Conservation (phyloP, 2,329 filamentous ascomycete genomes). For the Orbilia oligospora region DNA sequence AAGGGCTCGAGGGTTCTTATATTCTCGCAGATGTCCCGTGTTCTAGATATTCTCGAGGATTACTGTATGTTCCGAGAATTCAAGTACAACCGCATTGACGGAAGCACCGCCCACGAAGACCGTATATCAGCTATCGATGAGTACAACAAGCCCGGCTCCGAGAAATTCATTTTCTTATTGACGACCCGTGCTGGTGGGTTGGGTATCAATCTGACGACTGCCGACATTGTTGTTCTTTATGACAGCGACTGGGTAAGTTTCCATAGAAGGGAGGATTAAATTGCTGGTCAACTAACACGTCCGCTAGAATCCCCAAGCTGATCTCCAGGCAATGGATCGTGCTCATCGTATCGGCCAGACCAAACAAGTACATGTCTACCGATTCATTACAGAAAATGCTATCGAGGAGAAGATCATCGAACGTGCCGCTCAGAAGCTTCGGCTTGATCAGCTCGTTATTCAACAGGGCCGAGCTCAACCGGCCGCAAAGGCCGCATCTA, state of each 20-base stretch:
- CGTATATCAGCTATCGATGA: constrained; percentile 98
- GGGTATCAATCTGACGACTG: constrained; percentile 94
- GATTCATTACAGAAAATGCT: constrained; percentile 96
- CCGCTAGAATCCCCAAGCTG: constrained; percentile 79
- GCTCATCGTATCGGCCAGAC: constrained; percentile 98
- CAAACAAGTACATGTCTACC: constrained; percentile 96
- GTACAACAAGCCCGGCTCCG: constrained; percentile 95
- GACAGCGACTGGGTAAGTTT: constrained; percentile 85
- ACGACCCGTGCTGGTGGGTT: constrained; percentile 96
- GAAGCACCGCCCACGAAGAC: constrained; percentile 95
- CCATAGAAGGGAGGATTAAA: constrained; percentile 71
- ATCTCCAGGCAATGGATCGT: constrained; percentile 98
- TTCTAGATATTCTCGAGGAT: constrained; percentile 96
- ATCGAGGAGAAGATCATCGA: constrained; percentile 99
- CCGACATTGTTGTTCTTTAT: constrained; percentile 95
- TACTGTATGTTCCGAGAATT: constrained; percentile 97
- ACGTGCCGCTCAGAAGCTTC: constrained; percentile 94
- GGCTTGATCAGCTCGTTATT: constrained; percentile 96
- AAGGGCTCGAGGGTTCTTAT: constrained; percentile 97
- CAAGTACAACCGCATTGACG: constrained; percentile 97
- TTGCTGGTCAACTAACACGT: not conserved
- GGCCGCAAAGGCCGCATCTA: constrained; percentile 84
- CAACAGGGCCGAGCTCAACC: constrained; percentile 95
- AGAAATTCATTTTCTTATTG: constrained; percentile 95
- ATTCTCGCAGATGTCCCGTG: constrained; percentile 98